Percentiles rank a stretch among this genome's conserved stretches.
phyloP scores from a whole-genome alignment of 2,329 filamentous ascomycete species.

The Drechslerella coelobrocha region DNA sequence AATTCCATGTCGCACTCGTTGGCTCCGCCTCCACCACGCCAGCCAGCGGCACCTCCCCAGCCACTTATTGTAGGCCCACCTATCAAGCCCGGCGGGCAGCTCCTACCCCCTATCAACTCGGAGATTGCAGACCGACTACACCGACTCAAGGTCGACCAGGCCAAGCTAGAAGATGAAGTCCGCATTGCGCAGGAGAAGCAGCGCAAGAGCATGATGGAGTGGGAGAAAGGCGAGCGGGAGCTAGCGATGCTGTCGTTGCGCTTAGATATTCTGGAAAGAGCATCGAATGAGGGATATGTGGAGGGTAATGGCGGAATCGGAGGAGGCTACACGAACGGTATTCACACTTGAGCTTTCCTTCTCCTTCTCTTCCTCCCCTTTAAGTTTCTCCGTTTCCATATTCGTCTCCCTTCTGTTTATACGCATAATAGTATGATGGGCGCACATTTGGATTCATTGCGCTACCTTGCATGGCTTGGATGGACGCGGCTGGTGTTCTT shows the following conservation, averaged over 20 bases:
- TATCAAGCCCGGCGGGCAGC: constrained; percentile 53
- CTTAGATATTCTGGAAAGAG: constrained; percentile 53
- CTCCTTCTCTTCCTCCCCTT: not conserved
- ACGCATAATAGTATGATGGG: no score
- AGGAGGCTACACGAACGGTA: constrained; percentile 31
- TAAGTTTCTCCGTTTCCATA: not conserved
- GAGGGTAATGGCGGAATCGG: constrained; percentile 14
- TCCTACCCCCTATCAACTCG: constrained; percentile 53
- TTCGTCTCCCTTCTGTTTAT: no score
- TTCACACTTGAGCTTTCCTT: constrained; percentile 19
- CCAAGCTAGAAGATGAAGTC: constrained; percentile 54
- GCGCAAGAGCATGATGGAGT: constrained; percentile 53
- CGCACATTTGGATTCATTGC: no score
- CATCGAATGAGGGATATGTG: constrained; percentile 37
- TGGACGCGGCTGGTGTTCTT: no score
- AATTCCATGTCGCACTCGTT: constrained; percentile 41
- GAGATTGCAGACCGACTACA: constrained; percentile 53
- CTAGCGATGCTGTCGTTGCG: constrained; percentile 52
- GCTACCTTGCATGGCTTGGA: no score
- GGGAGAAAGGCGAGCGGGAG: constrained; percentile 54
- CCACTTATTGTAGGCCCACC: constrained; percentile 42
- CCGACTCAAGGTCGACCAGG: constrained; percentile 52
- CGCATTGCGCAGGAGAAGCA: constrained; percentile 53
- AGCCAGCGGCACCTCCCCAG: constrained; percentile 34
- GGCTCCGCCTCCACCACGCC: constrained; percentile 49